Evolutionary conservation across 2,329 filamentous ascomycete genomes (phyloP).

Genomic region (Thielaviopsis euricoi): DNA sequence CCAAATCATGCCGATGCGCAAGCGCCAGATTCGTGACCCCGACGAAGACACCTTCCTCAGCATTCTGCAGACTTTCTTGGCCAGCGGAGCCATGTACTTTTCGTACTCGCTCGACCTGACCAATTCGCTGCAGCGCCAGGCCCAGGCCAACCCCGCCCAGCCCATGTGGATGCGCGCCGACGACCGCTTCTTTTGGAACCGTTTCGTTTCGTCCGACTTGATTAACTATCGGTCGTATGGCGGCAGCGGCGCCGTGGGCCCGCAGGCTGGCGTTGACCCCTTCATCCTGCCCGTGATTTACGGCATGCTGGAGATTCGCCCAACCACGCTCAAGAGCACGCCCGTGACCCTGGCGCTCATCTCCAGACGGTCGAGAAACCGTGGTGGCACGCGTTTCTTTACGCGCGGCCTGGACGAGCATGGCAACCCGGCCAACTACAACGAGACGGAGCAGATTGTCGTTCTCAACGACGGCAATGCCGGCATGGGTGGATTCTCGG

Average conservation of each 20-base stretch:
- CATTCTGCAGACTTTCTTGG: constrained; percentile 67
- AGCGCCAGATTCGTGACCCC: constrained; percentile 75
- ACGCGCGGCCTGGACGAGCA: constrained; percentile 86
- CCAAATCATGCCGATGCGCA: constrained; percentile 85
- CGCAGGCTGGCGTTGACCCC: constrained; percentile 66
- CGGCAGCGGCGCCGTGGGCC: constrained; percentile 45
- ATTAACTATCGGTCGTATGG: constrained; percentile 66
- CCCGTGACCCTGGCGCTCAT: constrained; percentile 75
- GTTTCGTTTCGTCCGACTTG: constrained; percentile 76
- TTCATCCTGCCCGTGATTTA: constrained; percentile 94
- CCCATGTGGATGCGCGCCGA: constrained; percentile 87
- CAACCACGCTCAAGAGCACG: constrained; percentile 70
- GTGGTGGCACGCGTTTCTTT: constrained; percentile 86
- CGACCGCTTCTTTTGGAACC: constrained; percentile 98
- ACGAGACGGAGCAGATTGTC: constrained; percentile 89
- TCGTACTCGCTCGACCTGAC: constrained; percentile 95
- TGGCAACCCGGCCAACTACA: constrained; percentile 95
- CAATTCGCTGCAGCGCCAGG: constrained; percentile 90
- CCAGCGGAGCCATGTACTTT: constrained; percentile 85
- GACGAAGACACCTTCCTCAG: constrained; percentile 86
- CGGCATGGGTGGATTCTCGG: constrained; percentile 64
- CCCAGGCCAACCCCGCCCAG: constrained; percentile 50
- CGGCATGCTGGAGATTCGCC: constrained; percentile 83
- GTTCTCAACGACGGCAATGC: constrained; percentile 69
- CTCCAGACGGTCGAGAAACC: constrained; percentile 72